Conservation (phyloP, 768 basidiomycete genomes). For the Termitomyces sp. region DNA sequence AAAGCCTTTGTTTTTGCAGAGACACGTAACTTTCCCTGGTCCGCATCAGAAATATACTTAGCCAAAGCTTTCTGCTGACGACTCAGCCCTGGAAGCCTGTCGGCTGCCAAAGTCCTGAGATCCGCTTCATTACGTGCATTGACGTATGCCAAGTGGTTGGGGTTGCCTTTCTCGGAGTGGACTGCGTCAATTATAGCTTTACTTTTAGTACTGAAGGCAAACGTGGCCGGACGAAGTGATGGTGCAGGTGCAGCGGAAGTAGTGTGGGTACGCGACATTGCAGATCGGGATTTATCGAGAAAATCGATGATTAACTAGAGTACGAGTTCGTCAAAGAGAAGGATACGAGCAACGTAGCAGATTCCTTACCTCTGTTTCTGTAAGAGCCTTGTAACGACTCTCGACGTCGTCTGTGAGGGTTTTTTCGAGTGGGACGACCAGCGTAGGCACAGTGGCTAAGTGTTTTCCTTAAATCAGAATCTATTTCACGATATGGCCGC, state of each 20-base stretch:
- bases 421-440: conserved; percentile 79
- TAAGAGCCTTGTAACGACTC: conserved; percentile 75
- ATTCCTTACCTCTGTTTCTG: conserved; percentile 59
- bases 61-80: conserved; percentile 45
- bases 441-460: conserved; percentile 70
- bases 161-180: conserved; percentile 59
- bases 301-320: conserved; percentile 69
- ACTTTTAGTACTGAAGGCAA: conserved; percentile 55
- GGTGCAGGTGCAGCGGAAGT: conserved; percentile 73
- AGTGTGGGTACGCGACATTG: conserved; percentile 60
- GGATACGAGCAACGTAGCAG: background rate
- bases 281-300: conserved; percentile 76
- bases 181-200: conserved; percentile 49
- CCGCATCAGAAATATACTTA: conserved; percentile 46
- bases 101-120: conserved; percentile 41
- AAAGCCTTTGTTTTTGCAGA: conserved; percentile 58
- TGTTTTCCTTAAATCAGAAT: background rate
- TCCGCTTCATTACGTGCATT: conserved; percentile 55
- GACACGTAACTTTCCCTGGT: conserved; percentile 38
- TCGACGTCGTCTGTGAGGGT: conserved; percentile 66
- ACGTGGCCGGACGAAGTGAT: conserved; percentile 71
- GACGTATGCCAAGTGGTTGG: conserved; percentile 50
- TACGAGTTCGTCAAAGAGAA: background rate
- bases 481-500: background rate
- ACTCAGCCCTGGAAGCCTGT: conserved; percentile 34